A percentile compares a stretch with the other conserved stretches of the same genome.
Conservation (phyloP, 1,284 basidiomycete species). For the Microbotryum saponariae region DNA sequence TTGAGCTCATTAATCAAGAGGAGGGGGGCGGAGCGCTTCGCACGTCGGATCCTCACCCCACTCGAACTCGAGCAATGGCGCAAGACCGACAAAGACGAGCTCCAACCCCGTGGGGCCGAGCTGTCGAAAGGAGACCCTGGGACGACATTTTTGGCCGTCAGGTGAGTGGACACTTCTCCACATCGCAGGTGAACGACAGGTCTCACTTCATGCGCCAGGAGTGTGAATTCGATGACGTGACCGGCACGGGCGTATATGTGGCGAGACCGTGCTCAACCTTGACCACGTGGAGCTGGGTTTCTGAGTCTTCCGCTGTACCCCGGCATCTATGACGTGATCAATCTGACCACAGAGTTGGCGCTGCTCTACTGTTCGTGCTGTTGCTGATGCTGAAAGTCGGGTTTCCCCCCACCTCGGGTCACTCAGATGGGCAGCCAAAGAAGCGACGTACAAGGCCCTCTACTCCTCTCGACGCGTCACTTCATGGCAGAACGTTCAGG, state of each 20-base stretch:
- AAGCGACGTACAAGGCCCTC: constrained; percentile 39
- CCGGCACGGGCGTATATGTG: no score
- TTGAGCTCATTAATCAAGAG: constrained; percentile 20
- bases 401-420: background rate
- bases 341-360: no score
- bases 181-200: constrained; percentile 15
- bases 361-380: background rate
- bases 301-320: no score
- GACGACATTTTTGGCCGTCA: constrained; percentile 20
- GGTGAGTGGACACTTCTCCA: constrained; percentile 17
- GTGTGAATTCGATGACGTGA: no score
- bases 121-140: background rate
- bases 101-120: background rate
- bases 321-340: no score
- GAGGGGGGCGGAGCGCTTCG: constrained; percentile 21
- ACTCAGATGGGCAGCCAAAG: constrained; percentile 39
- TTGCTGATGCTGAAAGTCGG: background rate
- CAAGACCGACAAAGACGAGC: background rate
- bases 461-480: constrained; percentile 19
- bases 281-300: no score
- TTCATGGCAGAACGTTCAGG: constrained; percentile 33
- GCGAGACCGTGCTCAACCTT: no score
- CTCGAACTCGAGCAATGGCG: constrained; percentile 10
- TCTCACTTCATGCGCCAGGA: no score
- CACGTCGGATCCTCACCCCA: constrained; percentile 25